Conservation (phyloP, 2,329 filamentous ascomycete genomes). For the Diaporthe sp. region DNA sequence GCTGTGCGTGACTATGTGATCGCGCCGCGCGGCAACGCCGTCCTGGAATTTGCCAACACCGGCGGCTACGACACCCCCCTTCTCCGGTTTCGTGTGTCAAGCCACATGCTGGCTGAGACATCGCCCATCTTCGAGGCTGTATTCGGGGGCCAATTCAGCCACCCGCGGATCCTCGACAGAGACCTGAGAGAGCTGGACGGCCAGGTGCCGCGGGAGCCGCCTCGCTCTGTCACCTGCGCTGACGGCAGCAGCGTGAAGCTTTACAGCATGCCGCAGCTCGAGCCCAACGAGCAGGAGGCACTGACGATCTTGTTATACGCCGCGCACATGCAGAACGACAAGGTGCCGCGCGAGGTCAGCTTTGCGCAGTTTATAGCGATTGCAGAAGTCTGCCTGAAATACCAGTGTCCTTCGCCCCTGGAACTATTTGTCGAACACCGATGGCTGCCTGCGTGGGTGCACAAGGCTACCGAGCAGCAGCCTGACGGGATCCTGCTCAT, state of each 20-base stretch:
- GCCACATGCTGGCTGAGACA: constrained; percentile 63
- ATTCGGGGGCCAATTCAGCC: constrained; percentile 50
- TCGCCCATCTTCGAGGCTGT: constrained; percentile 67
- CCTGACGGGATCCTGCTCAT: constrained; percentile 65
- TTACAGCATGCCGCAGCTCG: constrained; percentile 67
- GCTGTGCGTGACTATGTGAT: constrained; percentile 60
- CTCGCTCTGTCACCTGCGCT: constrained; percentile 55
- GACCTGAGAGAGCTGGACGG: constrained; percentile 52
- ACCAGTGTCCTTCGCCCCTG: constrained; percentile 65
- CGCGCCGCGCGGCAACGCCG: constrained; percentile 60
- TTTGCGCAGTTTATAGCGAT: constrained; percentile 67
- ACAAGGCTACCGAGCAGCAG: constrained; percentile 62
- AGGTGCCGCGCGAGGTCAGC: constrained; percentile 60
- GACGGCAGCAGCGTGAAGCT: constrained; percentile 61
- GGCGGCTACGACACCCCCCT: constrained; percentile 54
- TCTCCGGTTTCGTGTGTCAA: constrained; percentile 66
- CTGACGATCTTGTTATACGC: constrained; percentile 65
- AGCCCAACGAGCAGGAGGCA: constrained; percentile 57
- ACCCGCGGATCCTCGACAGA: constrained; percentile 39
- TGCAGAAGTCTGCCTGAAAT: constrained; percentile 64
- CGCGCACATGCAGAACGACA: constrained; percentile 63
- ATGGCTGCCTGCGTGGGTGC: constrained; percentile 68
- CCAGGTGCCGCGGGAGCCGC: constrained; percentile 52
- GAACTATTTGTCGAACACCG: constrained; percentile 64
- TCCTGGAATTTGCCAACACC: constrained; percentile 66